These are phyloP conservation scores for Aspergillus sp. DNA, from an alignment of 2,329 filamentous ascomycete genomes.

Conservation along the genomic window DNA sequence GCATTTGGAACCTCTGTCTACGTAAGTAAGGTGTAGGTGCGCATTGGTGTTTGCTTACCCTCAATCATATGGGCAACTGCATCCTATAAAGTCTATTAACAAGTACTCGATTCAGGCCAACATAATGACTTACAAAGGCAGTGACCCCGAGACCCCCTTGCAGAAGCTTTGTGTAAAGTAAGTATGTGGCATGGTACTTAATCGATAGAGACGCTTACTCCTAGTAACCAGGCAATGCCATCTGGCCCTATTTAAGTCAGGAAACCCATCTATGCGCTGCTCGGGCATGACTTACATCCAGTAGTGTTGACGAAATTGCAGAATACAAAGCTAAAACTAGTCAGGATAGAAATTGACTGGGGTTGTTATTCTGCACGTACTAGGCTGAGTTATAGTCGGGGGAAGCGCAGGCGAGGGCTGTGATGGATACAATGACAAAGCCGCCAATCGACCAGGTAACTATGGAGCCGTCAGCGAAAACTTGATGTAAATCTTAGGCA, in stretches of 20 bases:
- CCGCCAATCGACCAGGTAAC: constrained; percentile 69
- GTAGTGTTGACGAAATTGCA: constrained; percentile 66
- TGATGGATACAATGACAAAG: constrained; percentile 69
- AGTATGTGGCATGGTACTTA: constrained; percentile 17
- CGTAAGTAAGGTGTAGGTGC: not conserved
- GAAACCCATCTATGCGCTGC: constrained; percentile 14
- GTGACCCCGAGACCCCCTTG: constrained; percentile 56
- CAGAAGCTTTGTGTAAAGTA: constrained; percentile 28
- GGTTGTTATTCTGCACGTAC: no score
- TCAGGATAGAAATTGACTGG: constrained; percentile 39
- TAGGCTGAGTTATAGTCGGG: constrained; percentile 56
- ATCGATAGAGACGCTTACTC: constrained; percentile 28
- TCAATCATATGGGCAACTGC: constrained; percentile 56
- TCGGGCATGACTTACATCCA: constrained; percentile 49
- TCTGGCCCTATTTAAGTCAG: constrained; percentile 51
- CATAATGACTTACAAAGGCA: constrained; percentile 46
- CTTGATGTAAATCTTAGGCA: not conserved
- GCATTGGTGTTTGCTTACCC: constrained; percentile 21
- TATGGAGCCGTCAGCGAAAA: constrained; percentile 3
- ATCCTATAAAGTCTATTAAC: constrained; percentile 24
- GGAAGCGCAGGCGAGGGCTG: constrained; percentile 64
- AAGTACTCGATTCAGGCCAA: not conserved
- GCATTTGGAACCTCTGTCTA: constrained; percentile 43
- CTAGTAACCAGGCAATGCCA: constrained; percentile 54
- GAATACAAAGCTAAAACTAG: constrained; percentile 51